Base-by-base conservation (phyloP, 768 basidiomycete species). In the Termitomyces eurrhizus region DNA sequence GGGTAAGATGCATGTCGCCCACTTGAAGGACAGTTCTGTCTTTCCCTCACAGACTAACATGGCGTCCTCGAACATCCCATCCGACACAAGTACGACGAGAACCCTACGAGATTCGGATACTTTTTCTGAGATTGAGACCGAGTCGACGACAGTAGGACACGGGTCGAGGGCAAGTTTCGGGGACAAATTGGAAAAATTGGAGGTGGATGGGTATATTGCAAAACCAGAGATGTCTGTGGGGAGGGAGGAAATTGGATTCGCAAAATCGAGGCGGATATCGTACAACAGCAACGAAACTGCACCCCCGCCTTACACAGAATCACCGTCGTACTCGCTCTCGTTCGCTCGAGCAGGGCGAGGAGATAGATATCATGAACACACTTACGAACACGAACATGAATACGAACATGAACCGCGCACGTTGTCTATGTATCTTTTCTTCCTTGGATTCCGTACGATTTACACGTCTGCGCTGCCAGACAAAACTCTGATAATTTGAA, bases 371-470 rank as follows among this genome's bases (percentile, higher is more conserved):
- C 1, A 45, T 21, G 44, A 42, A 24, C 42, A 4, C 13, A 4
- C 36, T 24, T 14, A 36, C 35, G 49, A 50, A 51, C 13, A 51
- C 50, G 36, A 52, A 37, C 9, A 26, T 8, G 24, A 29, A 29
- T 24, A 24, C 12, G 42, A 41, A 33, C 37, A 29, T 7, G 63
- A 59, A 52, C 57, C 63, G 24, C 60, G 45, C 26, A 59, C 57
- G 13, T 21, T 61, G 36, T 51, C 60, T 6, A 61, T 61, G 60
- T 64, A 55, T 35, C 18, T 65, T 6, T 65, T 65, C 52, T 53
- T 65, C 52, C 44, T 62, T 6, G 64, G 64, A 26, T 65, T 65
- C 36, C 56, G 64, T 65, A 45, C 11, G 64, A 60, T 26, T 12
- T 18, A 9, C 13, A 7, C 33, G 16, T 7, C 13, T 50, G n/a